Conservation (phyloP, 2,329 filamentous ascomycete genomes). For the Achaetomium macrosporum region DNA sequence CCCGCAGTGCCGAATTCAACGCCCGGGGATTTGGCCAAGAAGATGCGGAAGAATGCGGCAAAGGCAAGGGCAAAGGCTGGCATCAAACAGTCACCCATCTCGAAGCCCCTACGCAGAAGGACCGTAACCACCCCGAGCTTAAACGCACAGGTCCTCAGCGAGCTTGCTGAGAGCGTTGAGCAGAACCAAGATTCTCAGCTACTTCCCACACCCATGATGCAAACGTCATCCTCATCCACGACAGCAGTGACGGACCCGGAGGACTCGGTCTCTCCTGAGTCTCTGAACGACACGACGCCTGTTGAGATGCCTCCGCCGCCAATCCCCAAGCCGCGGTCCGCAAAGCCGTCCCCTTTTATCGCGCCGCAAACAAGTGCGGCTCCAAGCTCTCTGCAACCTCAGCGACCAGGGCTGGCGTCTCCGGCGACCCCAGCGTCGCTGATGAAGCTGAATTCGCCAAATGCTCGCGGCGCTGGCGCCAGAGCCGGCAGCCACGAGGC, state of each 20-base stretch:
- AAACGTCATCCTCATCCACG: conserved; percentile 32
- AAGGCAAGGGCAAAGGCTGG: conserved; percentile 48
- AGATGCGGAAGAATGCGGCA: conserved; percentile 45
- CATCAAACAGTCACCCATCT: conserved; percentile 66
- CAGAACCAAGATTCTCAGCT: conserved; percentile 34
- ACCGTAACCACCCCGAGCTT: conserved; percentile 48
- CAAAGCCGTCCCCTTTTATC: conserved; percentile 62
- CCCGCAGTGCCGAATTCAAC: conserved; percentile 31
- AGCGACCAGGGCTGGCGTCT: conserved; percentile 41
- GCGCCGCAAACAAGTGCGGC: conserved; percentile 43
- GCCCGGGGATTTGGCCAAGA: conserved; percentile 46
- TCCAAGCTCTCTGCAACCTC: conserved; percentile 22
- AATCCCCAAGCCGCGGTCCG: conserved; percentile 58
- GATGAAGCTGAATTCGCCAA: conserved; percentile 65
- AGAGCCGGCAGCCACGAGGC: conserved; percentile 34
- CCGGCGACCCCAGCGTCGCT: conserved; percentile 83
- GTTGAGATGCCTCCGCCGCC: conserved; percentile 58
- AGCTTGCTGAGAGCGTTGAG: conserved; percentile 44
- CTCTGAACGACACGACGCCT: conserved; percentile 42
- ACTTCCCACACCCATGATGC: conserved; percentile 24
- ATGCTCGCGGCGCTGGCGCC: conserved; percentile 42
- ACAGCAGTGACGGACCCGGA: conserved; percentile 51
- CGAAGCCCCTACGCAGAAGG: conserved; percentile 58
- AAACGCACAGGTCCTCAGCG: conserved; percentile 49
- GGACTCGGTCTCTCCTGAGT: conserved; percentile 60